These are phyloP conservation scores for Entomophthora muscae DNA, from an alignment of 371 early-diverging fungal genomes.

Conservation along the genomic window DNA sequence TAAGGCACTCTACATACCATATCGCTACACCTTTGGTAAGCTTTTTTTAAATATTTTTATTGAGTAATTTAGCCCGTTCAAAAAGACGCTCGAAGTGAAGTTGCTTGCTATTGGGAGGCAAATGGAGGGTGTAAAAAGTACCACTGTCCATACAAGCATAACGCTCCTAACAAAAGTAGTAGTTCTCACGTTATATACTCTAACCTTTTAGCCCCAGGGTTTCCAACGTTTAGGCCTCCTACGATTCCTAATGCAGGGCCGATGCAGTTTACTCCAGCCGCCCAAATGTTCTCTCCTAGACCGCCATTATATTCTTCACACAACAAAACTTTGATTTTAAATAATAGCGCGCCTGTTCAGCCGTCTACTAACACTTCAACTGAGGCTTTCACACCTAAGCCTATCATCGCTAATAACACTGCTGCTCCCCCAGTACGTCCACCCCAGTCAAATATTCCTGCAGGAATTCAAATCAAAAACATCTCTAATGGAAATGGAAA, in stretches of 20 bases:
- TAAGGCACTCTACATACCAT: slow-evolving; percentile 5
- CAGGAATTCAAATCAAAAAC: neutral
- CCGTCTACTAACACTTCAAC: neutral
- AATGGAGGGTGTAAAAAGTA: neutral
- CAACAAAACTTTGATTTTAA: neutral
- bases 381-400: neutral
- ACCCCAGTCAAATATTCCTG: neutral
- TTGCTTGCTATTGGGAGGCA: slow-evolving; percentile 3
- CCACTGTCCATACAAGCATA: slow-evolving; percentile 1
- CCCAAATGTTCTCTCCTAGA: neutral
- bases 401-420: neutral
- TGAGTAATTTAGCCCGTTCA: neutral
- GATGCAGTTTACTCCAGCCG: neutral
- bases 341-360: neutral
- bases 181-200: neutral
- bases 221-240: neutral
- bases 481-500: neutral
- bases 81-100: neutral
- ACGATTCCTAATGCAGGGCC: neutral
- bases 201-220: slow-evolving; percentile 1
- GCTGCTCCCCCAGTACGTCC: neutral
- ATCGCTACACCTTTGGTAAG: neutral
- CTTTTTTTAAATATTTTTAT: neutral
- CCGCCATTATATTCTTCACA: neutral
- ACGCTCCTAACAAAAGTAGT: neutral